Evolutionary conservation across 2,329 filamentous ascomycete genomes (phyloP), one percentile per base, ranked within the genome.

Genomic region (Periglandula ipomoeae): DNA sequence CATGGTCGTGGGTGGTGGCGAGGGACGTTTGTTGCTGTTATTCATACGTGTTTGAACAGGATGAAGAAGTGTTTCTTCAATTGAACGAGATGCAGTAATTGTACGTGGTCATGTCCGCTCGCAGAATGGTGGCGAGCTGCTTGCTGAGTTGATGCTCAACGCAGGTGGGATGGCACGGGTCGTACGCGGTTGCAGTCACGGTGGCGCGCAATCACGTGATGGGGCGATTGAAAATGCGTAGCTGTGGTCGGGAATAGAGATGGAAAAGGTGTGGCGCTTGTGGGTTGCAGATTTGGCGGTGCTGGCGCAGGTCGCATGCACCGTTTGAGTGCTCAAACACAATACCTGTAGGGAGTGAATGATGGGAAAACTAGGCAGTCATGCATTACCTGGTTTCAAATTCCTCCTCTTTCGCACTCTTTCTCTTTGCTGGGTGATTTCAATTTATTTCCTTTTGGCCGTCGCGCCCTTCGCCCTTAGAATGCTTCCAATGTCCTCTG

Each of bases 181-280:
- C n/a, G 35, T 17, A 60, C 61, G 60, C 61, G 61, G 53, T 56
- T 47, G 34, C 41, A 22, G 43, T 43, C 48, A 49, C 46, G 47
- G 19, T 19, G 45, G 58, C 63, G 58, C 63, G 63, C 46, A 15
- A 44, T 63, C 63, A 65, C 63, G 62, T 65, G 63, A n/a, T 6
- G 13, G 42, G 45, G 27, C 17, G 46, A 22, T 30, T 42, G 41
- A 19, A 22, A 4, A 10, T 11, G 19, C 37, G 11, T 10, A 11
- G 30, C 10, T 32, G 30, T n/a, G 30, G 30, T 32, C 30, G 8
- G 5, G 30, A 32, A 32, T 32, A 32, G 30, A 15, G 30, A 10
- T 15, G 3, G 27, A 13, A 30, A 30, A 30, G 27, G 5, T 26
- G 40, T 35, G 42, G 41, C 24, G 17, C 10, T 43, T 27, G 40